Conservation (phyloP, 2,329 filamentous ascomycete genomes). For the Epichloe coenophiala region DNA sequence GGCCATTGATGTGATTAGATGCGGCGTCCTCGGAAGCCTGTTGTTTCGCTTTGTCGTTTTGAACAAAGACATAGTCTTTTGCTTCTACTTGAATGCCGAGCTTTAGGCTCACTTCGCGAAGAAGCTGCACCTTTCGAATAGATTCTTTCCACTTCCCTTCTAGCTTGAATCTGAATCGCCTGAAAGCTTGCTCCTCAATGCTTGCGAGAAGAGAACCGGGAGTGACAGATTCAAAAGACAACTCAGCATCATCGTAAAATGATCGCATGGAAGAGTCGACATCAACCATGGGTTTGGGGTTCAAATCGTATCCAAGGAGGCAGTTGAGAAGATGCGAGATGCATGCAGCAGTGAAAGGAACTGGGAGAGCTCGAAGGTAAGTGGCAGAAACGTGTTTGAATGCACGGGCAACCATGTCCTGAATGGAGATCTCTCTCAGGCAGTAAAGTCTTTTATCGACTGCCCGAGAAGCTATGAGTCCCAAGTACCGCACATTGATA, state of each 20-base stretch:
- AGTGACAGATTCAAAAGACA: conserved; percentile 67
- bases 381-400: conserved; percentile 86
- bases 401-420: conserved; percentile 88
- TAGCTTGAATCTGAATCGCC: conserved; percentile 67
- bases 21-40: conserved; percentile 16
- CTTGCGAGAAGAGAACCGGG: conserved; percentile 56
- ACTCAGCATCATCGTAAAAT: conserved; percentile 70
- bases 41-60: conserved; percentile 15
- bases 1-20: conserved; percentile 25
- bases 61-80: conserved; percentile 37
- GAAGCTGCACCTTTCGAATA: conserved; percentile 65
- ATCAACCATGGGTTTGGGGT: conserved; percentile 64
- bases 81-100: conserved; percentile 78
- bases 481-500: conserved; percentile 95
- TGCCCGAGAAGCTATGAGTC: conserved; percentile 61
- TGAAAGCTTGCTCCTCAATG: conserved; percentile 56
- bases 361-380: conserved; percentile 67
- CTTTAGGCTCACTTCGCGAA: conserved; percentile 81
- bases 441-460: conserved; percentile 61
- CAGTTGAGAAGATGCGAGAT: conserved; percentile 88
- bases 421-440: conserved; percentile 61
- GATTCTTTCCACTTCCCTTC: conserved; percentile 51
- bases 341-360: conserved; percentile 66
- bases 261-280: conserved; percentile 59
- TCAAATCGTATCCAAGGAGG: conserved; percentile 64